Evolutionary conservation across 768 basidiomycete genomes (phyloP).

Genomic region (Amyloporia xantha): DNA sequence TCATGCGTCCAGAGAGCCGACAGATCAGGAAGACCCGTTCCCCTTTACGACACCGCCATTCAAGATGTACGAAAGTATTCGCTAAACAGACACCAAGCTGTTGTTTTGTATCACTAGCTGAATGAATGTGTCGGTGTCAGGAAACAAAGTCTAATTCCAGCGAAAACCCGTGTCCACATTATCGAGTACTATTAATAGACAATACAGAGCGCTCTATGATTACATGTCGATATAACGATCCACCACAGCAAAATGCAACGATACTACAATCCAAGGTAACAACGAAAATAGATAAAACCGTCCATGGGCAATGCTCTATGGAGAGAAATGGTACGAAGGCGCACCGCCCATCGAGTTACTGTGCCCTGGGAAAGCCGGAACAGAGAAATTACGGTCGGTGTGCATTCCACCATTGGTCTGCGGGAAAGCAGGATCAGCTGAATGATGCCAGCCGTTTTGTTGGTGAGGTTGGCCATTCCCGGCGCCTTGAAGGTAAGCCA

Average conservation of each 20-base stretch:
- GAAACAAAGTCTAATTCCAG: no score
- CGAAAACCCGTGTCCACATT: no score
- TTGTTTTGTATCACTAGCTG: no score
- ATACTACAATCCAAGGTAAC: background rate
- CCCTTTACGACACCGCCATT: constrained; percentile 58
- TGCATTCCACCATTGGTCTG: constrained; percentile 1
- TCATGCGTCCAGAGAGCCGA: constrained; percentile 9
- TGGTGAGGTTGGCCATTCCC: background rate
- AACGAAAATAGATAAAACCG: background rate
- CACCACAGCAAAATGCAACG: background rate
- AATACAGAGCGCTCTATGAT: background rate
- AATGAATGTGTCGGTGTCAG: no score
- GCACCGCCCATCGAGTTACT: background rate
- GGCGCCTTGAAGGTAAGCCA: constrained; percentile 12
- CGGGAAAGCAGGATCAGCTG: background rate
- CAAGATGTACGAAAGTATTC: constrained; percentile 75
- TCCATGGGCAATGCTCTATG: background rate
- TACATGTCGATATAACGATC: background rate
- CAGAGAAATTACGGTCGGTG: background rate
- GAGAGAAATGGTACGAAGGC: background rate
- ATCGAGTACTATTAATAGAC: no score
- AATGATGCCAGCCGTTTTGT: constrained; percentile 3
- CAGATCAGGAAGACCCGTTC: constrained; percentile 61
- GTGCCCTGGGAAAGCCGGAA: background rate
- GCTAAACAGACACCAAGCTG: no score